Evolutionary conservation across 2,329 filamentous ascomycete species (phyloP).

Genomic region (Penicillium sp.): DNA sequence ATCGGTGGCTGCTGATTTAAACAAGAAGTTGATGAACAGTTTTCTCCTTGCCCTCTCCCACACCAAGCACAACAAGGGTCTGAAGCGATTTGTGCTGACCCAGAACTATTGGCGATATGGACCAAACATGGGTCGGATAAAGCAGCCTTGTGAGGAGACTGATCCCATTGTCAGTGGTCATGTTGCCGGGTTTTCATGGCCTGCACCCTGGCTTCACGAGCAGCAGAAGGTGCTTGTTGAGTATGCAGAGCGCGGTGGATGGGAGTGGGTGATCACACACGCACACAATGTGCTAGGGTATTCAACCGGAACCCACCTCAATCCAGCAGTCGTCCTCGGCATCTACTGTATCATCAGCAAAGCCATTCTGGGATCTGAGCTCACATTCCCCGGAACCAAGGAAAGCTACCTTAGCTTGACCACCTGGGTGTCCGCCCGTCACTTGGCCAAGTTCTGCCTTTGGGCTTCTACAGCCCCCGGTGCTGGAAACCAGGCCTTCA

Average conservation of each 20-base stretch:
- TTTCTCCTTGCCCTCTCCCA: background rate
- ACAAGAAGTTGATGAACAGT: background rate
- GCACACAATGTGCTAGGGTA: conserved; percentile 45
- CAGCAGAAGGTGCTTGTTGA: conserved; percentile 45
- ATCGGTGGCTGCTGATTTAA: background rate
- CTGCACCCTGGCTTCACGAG: conserved; percentile 49
- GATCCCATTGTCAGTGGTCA: background rate
- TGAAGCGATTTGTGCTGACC: conserved; percentile 1
- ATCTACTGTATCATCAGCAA: conserved; percentile 36
- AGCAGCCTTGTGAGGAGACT: background rate
- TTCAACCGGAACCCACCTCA: conserved; percentile 41
- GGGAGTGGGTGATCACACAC: conserved; percentile 43
- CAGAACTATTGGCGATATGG: background rate
- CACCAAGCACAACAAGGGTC: background rate
- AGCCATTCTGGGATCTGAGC: conserved; percentile 26
- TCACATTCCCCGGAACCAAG: conserved; percentile 34
- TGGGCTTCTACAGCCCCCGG: conserved; percentile 32
- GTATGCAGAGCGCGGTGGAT: conserved; percentile 25
- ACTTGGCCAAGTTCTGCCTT: conserved; percentile 35
- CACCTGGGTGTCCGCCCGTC: conserved; percentile 29
- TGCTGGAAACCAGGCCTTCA: conserved; percentile 39
- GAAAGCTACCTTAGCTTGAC: conserved; percentile 33
- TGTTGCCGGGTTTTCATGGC: conserved; percentile 27
- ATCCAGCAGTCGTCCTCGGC: conserved; percentile 37
- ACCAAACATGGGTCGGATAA: background rate